Conservation (phyloP, 345 rosid species). For the Eucalyptus pauciflora region DNA sequence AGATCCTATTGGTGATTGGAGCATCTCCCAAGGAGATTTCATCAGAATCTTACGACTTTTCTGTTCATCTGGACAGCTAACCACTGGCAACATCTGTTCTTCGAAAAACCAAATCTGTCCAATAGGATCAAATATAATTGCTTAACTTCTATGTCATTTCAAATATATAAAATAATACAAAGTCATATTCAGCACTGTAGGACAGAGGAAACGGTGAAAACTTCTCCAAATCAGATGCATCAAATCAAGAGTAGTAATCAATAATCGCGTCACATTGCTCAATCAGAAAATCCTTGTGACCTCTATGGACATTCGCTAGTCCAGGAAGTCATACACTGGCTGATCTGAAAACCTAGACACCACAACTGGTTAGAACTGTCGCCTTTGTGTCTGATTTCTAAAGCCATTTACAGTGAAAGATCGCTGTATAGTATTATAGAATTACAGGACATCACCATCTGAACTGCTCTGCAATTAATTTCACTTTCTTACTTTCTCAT, state of each 20-base stretch:
- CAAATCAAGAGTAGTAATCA: background rate
- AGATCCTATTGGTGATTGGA: conserved; percentile 73
- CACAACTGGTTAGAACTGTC: background rate
- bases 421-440: background rate
- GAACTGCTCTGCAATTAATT: background rate
- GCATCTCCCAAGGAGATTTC: conserved; percentile 92
- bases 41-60: conserved; percentile 60
- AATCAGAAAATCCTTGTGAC: background rate
- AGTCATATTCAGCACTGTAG: background rate
- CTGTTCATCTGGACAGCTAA: conserved; percentile 28
- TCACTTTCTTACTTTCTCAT: background rate
- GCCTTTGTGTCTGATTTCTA: background rate
- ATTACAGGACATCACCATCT: background rate
- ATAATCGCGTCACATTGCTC: background rate
- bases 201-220: background rate
- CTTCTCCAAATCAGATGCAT: background rate
- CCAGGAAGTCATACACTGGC: background rate
- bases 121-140: background rate
- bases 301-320: background rate
- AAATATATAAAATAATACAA: background rate
- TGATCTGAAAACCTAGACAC: background rate
- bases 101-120: conserved; percentile 67
- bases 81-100: conserved; percentile 76
- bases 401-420: background rate
- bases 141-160: background rate